Percentiles rank a stretch among this genome's conserved stretches.
Conservation (phyloP, 768 basidiomycete genomes). For the Tephrocybe sp. region DNA sequence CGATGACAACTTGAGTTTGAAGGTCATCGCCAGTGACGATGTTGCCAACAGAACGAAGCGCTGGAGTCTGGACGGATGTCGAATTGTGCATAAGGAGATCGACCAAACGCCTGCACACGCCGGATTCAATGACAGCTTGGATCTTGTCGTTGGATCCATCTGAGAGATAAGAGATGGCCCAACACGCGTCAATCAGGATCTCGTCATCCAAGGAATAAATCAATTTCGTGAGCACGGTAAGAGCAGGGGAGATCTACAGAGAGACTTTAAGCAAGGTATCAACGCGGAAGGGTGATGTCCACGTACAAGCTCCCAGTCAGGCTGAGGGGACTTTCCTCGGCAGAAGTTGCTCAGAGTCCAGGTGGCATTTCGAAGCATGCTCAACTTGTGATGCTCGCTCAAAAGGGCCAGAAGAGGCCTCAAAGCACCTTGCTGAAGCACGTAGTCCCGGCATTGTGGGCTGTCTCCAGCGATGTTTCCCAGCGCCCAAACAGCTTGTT, state of each 20-base stretch:
- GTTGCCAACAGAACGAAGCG: slow-evolving; percentile 97
- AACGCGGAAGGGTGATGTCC: slow-evolving; percentile 27
- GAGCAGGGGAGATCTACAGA: slow-evolving; percentile 88
- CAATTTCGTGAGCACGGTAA: slow-evolving; percentile 95
- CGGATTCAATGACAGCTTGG: slow-evolving; percentile 98
- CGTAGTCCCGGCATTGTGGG: slow-evolving; percentile 95
- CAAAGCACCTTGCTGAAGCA: slow-evolving; percentile 90
- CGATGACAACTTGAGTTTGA: slow-evolving; percentile 98
- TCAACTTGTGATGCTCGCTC: slow-evolving; percentile 97
- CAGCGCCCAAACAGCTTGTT: slow-evolving; percentile 99
- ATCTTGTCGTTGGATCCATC: slow-evolving; percentile 99
- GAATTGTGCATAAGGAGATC: slow-evolving; percentile 95
- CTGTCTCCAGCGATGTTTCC: slow-evolving; percentile 99
- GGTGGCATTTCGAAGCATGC: slow-evolving; percentile 97
- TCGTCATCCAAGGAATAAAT: slow-evolving; percentile 99
- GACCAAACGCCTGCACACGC: slow-evolving; percentile 95
- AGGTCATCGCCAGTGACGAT: slow-evolving; percentile 99
- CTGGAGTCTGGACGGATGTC: slow-evolving; percentile 96
- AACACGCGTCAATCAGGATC: slow-evolving; percentile 98
- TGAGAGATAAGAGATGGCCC: slow-evolving; percentile 99
- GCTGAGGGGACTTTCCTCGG: slow-evolving; percentile 96
- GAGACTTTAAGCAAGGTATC: no score
- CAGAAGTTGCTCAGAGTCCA: slow-evolving; percentile 99
- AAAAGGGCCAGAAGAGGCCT: slow-evolving; percentile 86
- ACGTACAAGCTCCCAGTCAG: slow-evolving; percentile 93